Evolutionary conservation across 192 early-diverging fungal species (phyloP).

Genomic region (Rhizoclosmatium globosum): DNA sequence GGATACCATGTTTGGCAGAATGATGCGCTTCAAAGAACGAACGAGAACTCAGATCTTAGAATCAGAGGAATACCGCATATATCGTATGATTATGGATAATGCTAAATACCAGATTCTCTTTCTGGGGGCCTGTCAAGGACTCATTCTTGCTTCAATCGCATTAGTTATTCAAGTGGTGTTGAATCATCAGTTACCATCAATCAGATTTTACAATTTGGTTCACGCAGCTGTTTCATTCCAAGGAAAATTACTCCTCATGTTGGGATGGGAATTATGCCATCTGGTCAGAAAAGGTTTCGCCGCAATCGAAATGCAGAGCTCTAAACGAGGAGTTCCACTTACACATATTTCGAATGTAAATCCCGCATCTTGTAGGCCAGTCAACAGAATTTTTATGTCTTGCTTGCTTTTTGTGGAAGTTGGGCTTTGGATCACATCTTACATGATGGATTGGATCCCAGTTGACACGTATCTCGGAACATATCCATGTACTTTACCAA

Average conservation of each 20-base stretch:
- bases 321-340: slow-evolving; percentile 8
- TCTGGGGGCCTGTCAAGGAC: neutral
- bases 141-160: slow-evolving; percentile 4
- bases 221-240: slow-evolving; percentile 11
- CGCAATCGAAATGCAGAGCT: neutral
- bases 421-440: neutral
- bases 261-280: slow-evolving; percentile 5
- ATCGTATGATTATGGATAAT: slow-evolving; percentile 12
- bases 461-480: slow-evolving; percentile 3
- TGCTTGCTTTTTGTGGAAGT: neutral
- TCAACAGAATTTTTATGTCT: neutral
- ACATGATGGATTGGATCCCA: neutral
- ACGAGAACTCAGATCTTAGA: neutral
- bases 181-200: neutral
- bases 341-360: neutral
- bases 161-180: slow-evolving; percentile 16
- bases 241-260: slow-evolving; percentile 2
- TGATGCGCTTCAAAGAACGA: neutral
- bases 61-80: slow-evolving; percentile 8
- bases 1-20: neutral
- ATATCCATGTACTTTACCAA: neutral
- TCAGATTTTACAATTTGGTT: slow-evolving; percentile 18
- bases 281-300: slow-evolving; percentile 21
- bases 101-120: slow-evolving; percentile 7
- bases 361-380: neutral